phyloP scores from a whole-genome alignment of 345 rosid genomes.

The Kernera saxatilis region DNA sequence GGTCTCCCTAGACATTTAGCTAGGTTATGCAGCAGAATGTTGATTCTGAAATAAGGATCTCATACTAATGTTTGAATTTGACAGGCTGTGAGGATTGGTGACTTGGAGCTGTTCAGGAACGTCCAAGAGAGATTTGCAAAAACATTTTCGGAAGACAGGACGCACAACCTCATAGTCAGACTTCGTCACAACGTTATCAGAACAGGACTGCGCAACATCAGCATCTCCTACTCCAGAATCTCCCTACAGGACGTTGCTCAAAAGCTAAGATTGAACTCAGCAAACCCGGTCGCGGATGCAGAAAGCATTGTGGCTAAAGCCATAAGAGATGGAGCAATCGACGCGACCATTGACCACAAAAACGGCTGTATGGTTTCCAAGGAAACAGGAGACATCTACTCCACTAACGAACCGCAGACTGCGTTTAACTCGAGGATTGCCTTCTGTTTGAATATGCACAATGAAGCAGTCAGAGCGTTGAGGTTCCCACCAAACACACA shows the following conservation, averaged over 20 bases:
- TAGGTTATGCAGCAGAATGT: background rate
- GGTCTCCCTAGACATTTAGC: background rate
- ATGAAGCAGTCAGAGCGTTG: slow-evolving; percentile 76
- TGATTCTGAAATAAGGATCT: background rate
- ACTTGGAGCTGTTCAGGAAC: slow-evolving; percentile 72
- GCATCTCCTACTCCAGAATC: slow-evolving; percentile 71
- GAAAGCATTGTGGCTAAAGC: slow-evolving; percentile 86
- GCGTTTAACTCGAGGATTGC: slow-evolving; percentile 88
- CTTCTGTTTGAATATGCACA: slow-evolving; percentile 83
- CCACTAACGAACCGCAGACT: slow-evolving; percentile 82
- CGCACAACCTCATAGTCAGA: slow-evolving; percentile 62
- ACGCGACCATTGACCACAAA: slow-evolving; percentile 69
- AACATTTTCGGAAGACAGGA: slow-evolving; percentile 58
- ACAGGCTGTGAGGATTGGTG: slow-evolving; percentile 88
- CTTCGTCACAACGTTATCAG: slow-evolving; percentile 80
- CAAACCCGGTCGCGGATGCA: slow-evolving; percentile 66
- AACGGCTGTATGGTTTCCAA: slow-evolving; percentile 74
- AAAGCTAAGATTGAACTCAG: slow-evolving; percentile 54
- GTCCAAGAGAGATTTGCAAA: slow-evolving; percentile 66
- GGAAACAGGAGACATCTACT: slow-evolving; percentile 84
- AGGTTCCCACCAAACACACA: slow-evolving; percentile 69
- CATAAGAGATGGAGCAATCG: slow-evolving; percentile 82
- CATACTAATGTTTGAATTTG: background rate
- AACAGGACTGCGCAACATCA: slow-evolving; percentile 71
- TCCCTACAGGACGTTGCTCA: slow-evolving; percentile 63